Percentiles rank a stretch among this genome's conserved stretches.
Conservation (phyloP, 768 basidiomycete genomes). For the Neoboletus magnificus region DNA sequence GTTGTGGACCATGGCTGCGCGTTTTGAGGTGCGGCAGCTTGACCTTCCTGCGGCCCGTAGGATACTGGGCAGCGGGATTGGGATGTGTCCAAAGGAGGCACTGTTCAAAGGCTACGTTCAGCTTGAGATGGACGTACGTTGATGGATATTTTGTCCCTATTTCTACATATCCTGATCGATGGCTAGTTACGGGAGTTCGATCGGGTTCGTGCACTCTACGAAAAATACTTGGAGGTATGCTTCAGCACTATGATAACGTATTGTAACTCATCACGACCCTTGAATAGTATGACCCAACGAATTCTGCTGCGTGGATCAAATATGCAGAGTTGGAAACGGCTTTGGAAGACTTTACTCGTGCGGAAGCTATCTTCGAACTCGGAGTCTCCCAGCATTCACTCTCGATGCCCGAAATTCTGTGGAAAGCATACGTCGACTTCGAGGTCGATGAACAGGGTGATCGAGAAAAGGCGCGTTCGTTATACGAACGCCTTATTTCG, state of each 20-base stretch:
- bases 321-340: constrained; percentile 89
- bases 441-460: constrained; percentile 89
- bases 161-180: constrained; percentile 6
- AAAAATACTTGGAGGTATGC: constrained; percentile 88
- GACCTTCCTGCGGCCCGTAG: constrained; percentile 84
- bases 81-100: constrained; percentile 94
- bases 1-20: constrained; percentile 89
- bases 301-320: constrained; percentile 94
- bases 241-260: background rate
- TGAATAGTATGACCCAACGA: constrained; percentile 76
- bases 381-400: constrained; percentile 79
- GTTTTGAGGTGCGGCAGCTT: constrained; percentile 84
- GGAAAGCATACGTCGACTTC: constrained; percentile 97
- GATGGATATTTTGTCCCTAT: background rate
- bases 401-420: constrained; percentile 92
- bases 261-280: background rate
- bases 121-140: constrained; percentile 78
- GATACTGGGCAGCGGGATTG: constrained; percentile 85
- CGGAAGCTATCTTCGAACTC: constrained; percentile 92
- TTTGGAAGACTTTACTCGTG: constrained; percentile 82
- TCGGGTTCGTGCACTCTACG: constrained; percentile 83
- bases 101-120: constrained; percentile 97
- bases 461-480: constrained; percentile 71
- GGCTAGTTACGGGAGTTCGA: constrained; percentile 89
- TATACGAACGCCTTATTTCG: constrained; percentile 85